Percentiles rank a stretch among this genome's conserved stretches.
phyloP scores from a whole-genome alignment of 2,329 filamentous ascomycete genomes.

The Phialemoniopsis sp. region DNA sequence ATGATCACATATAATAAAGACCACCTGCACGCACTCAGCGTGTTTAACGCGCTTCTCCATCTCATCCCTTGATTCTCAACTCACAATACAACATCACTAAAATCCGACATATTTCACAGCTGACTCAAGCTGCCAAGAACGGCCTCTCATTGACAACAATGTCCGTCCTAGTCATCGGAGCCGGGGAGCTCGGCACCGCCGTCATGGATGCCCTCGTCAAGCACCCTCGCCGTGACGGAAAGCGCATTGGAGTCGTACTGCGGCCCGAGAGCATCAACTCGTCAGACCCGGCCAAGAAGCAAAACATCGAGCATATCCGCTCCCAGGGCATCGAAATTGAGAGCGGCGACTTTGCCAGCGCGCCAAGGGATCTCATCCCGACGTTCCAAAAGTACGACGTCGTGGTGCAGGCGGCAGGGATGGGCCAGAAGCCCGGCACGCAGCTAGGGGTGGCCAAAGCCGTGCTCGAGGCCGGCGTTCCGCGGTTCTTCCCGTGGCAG shows the following conservation, averaged over 20 bases:
- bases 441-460: constrained; percentile 46
- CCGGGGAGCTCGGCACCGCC: constrained; percentile 60
- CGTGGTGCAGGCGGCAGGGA: constrained; percentile 59
- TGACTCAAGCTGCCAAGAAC: too few relatives aligned
- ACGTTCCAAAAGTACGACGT: constrained; percentile 43
- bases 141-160: too few relatives aligned
- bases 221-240: constrained; percentile 34
- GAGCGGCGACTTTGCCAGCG: constrained; percentile 36
- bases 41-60: too few relatives aligned
- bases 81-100: too few relatives aligned
- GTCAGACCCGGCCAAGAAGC: constrained; percentile 27
- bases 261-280: constrained; percentile 41
- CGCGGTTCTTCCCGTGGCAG: constrained; percentile 66
- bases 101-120: too few relatives aligned
- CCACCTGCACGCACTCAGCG: too few relatives aligned
- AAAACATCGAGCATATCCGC: constrained; percentile 25
- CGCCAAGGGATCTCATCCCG: constrained; percentile 29
- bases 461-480: constrained; percentile 37
- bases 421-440: constrained; percentile 48
- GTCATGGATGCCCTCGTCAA: constrained; percentile 45
- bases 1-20: too few relatives aligned
- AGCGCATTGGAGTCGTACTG: constrained; percentile 47
- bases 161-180: constrained; percentile 56
- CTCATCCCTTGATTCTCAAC: too few relatives aligned
- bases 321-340: constrained; percentile 34